Evolutionary conservation across 1,139 yeast species (phyloP), one percentile per base, ranked within the genome.

Genomic region (Protomyces inundatus): DNA sequence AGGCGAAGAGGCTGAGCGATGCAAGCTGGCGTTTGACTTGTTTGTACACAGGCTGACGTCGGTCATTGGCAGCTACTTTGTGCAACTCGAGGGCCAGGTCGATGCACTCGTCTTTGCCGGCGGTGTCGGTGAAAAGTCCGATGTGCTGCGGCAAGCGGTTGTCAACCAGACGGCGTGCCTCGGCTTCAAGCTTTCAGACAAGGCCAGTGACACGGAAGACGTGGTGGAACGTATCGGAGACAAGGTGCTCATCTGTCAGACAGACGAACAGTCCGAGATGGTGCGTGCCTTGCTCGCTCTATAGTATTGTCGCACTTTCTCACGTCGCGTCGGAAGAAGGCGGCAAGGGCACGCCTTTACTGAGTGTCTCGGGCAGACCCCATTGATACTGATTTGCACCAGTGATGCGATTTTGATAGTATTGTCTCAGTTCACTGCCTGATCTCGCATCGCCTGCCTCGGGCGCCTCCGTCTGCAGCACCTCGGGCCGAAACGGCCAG

Each of bases 41-140:
- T 63, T 68, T 40, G 69, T 65, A 10, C 65, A 68, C 45, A 66
- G 69, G 3, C 65, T 68, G 5, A 61, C 66, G 12, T 59, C 46
- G 40, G 65, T 57, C 51, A 63, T 68, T 12, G 69, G 69, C 4
- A 62, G 66, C 9, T 68, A 68, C 63, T 68, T 56, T 56, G 68
- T 68, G 12, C 65, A 68, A 16, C 45, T 66, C 3, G 36, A 60
- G 33, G 69, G 69, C 35, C 55, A 65, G 32, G 66, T 65, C n/a
- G 66, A 50, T n/a, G 69, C 69, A 9, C 57, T 68, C n/a, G 68
- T 66, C 16, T 68, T 68, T 54, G 69, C 69, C 5, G 69, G 69
- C n/a, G 69, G 69, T 14, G 66, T 68, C 33, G 69, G 69, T 9
- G 69, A 68, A 46, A 66, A 67, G n/a, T 62, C 68, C 7, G 61